phyloP scores from a whole-genome alignment of 495 filamentous ascomycete genomes.

The Hyaloscypha variabilis region DNA sequence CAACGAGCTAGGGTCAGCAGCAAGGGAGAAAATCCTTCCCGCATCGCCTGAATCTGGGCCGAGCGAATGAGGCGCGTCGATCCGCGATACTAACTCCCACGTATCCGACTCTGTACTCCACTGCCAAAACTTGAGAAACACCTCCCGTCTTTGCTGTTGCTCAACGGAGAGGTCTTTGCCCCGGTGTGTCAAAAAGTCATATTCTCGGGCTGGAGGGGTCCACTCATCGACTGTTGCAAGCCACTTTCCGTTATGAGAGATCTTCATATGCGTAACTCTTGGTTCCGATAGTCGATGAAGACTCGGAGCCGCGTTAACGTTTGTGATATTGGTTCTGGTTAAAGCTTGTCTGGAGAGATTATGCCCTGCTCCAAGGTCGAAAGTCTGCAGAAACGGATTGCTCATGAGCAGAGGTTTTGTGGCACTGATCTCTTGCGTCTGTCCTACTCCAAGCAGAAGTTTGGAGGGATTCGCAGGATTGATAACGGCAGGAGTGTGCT shows the following conservation, averaged over 20 bases:
- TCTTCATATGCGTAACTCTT: constrained; percentile 68
- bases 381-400: constrained; percentile 74
- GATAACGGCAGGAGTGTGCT: constrained; percentile 47
- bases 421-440: constrained; percentile 37
- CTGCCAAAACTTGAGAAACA: constrained; percentile 89
- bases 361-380: constrained; percentile 72
- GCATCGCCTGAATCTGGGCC: constrained; percentile 37
- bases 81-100: constrained; percentile 77
- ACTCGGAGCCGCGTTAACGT: constrained; percentile 71
- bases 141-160: constrained; percentile 60
- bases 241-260: constrained; percentile 84
- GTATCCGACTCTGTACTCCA: constrained; percentile 62
- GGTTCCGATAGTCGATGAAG: constrained; percentile 71
- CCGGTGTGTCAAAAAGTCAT: constrained; percentile 48
- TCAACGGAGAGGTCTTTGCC: constrained; percentile 39
- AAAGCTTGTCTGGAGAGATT: constrained; percentile 84
- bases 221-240: constrained; percentile 90
- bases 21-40: constrained; percentile 69
- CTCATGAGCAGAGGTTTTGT: constrained; percentile 33
- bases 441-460: constrained; percentile 61
- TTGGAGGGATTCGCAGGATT: constrained; percentile 58
- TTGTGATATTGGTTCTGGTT: constrained; percentile 83
- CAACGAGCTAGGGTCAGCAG: constrained; percentile 61
- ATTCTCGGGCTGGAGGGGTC: constrained; percentile 69
- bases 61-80: constrained; percentile 78